Conservation (phyloP, 2,329 filamentous ascomycete species). For the Pseudogymnoascus destructans region DNA sequence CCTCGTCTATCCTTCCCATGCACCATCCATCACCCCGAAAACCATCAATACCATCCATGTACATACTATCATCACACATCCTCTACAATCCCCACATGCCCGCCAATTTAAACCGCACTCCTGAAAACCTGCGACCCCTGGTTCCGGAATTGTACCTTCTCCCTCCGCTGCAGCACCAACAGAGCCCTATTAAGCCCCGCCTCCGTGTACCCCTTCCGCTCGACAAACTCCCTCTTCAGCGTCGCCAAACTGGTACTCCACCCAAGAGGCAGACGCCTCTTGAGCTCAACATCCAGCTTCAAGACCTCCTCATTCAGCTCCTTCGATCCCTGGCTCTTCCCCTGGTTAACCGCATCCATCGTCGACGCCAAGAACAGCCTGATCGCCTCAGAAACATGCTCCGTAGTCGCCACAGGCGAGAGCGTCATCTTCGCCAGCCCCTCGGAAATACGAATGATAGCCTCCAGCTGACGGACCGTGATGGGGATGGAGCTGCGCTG, state of each 20-base stretch:
- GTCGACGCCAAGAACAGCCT: conserved; percentile 90
- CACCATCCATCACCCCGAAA: neutral
- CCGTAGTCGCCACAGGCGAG: conserved; percentile 73
- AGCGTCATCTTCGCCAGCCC: conserved; percentile 85
- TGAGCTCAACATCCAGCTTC: conserved; percentile 79
- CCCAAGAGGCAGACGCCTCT: conserved; percentile 77
- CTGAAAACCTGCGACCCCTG: conserved; percentile 64
- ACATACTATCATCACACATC: conserved; percentile 1
- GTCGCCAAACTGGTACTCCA: conserved; percentile 89
- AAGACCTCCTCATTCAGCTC: conserved; percentile 84
- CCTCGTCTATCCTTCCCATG: neutral
- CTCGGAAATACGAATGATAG: conserved; percentile 93
- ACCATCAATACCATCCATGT: neutral
- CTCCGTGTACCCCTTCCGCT: conserved; percentile 81
- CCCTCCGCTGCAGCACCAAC: conserved; percentile 73
- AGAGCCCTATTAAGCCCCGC: conserved; percentile 72
- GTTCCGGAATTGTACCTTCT: conserved; percentile 71
- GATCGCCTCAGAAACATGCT: conserved; percentile 94
- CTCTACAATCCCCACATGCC: neutral
- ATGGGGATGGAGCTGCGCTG: conserved; percentile 89
- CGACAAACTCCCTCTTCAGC: conserved; percentile 78
- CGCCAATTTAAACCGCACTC: conserved; percentile 45
- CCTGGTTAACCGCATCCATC: conserved; percentile 94
- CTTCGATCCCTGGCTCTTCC: conserved; percentile 67
- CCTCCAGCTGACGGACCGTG: conserved; percentile 91